phyloP scores from a whole-genome alignment of 768 basidiomycete genomes.

The Hypholoma fasciculare region DNA sequence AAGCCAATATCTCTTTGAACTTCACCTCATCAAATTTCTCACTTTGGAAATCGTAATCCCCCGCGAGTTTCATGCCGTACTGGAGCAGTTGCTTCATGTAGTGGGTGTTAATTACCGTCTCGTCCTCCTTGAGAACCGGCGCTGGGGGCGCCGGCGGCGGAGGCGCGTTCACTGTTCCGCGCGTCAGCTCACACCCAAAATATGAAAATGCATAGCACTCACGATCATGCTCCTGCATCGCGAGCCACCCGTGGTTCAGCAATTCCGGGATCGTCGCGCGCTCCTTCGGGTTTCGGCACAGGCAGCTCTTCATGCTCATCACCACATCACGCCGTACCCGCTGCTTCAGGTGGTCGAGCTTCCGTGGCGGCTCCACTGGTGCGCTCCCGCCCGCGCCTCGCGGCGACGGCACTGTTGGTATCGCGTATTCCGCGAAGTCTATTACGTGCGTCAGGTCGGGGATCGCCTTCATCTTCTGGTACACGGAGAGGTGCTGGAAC shows the following conservation, averaged over 20 bases:
- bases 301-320: conserved; percentile 77
- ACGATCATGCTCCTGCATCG: conserved; percentile 65
- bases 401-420: conserved; percentile 47
- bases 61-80: conserved; percentile 69
- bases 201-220: conserved; percentile 20
- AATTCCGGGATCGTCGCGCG: conserved; percentile 87
- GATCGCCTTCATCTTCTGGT: conserved; percentile 93
- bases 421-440: conserved; percentile 74
- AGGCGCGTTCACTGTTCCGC: not conserved
- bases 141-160: conserved; percentile 14
- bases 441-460: conserved; percentile 77
- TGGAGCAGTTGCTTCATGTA: conserved; percentile 76
- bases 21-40: conserved; percentile 44
- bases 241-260: conserved; percentile 78
- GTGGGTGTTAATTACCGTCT: conserved; percentile 75
- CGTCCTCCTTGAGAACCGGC: conserved; percentile 42
- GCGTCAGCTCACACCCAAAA: not conserved
- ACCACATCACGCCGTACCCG: conserved; percentile 79
- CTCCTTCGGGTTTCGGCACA: conserved; percentile 78
- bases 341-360: conserved; percentile 67
- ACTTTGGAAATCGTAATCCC: conserved; percentile 28
- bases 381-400: conserved; percentile 27
- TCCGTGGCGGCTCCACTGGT: conserved; percentile 45
- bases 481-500: conserved; percentile 81
- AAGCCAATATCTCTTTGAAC: conserved; percentile 25